A percentile compares a stretch with the other conserved stretches of the same genome.
phyloP scores from a whole-genome alignment of 2,329 filamentous ascomycete genomes.

The Magnaporthiopsis poae region DNA sequence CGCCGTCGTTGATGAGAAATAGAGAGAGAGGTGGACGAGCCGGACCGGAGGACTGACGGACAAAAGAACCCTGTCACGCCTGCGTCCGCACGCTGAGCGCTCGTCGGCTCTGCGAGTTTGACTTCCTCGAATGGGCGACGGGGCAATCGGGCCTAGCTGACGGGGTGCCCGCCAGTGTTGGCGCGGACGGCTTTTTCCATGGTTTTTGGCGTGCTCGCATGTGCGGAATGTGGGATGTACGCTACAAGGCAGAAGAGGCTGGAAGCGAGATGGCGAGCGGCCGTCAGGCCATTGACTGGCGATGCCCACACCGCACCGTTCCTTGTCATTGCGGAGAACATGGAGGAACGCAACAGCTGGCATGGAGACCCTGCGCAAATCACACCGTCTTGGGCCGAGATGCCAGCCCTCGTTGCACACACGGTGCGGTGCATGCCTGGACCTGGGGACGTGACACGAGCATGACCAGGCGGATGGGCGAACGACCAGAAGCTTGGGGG shows the following conservation, averaged over 20 bases:
- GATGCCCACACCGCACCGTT: neutral
- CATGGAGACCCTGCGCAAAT: slow-evolving; percentile 8
- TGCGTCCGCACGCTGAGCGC: neutral
- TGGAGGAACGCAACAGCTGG: neutral
- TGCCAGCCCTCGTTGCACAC: neutral
- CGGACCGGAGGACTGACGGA: neutral
- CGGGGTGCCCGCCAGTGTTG: neutral
- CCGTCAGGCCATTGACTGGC: neutral
- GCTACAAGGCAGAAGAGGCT: neutral
- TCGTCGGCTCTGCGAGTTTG: neutral
- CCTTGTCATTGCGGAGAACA: no score
- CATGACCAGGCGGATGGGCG: no score
- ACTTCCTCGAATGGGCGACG: neutral
- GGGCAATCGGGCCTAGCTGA: neutral
- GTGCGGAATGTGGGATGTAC: neutral
- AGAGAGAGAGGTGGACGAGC: neutral
- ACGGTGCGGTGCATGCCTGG: neutral
- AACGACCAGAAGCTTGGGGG: neutral
- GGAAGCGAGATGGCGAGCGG: neutral
- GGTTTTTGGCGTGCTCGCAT: no score
- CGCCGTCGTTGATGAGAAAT: neutral
- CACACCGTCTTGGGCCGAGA: slow-evolving; percentile 2
- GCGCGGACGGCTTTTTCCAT: neutral
- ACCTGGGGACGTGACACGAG: neutral
- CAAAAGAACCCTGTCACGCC: neutral